These are phyloP conservation scores for Avena atlantica DNA, from an alignment of 176 grass and related monocot species.

Conservation along the genomic window DNA sequence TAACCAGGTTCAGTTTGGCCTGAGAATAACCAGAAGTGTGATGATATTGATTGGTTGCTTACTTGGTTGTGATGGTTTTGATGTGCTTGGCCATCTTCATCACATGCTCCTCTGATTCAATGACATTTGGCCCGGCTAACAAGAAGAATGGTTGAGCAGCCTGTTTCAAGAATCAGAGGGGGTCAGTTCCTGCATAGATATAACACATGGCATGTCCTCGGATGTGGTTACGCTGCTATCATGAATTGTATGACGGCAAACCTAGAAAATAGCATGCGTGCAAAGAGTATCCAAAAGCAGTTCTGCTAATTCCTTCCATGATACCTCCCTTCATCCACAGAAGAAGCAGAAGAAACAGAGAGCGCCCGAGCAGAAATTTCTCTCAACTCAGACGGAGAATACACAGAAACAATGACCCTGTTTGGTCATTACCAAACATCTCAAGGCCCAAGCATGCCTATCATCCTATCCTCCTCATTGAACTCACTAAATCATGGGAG, in stretches of 20 bases:
- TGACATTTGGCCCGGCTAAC: slow-evolving; percentile 87
- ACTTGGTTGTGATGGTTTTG: slow-evolving; percentile 74
- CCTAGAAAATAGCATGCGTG: not conserved
- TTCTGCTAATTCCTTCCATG: not conserved
- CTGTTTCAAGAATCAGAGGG: slow-evolving; percentile 50
- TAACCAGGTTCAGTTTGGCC: not conserved
- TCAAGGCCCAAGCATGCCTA: not conserved
- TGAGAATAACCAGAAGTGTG: not conserved
- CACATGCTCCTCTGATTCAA: slow-evolving; percentile 91
- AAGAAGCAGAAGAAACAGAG: not conserved
- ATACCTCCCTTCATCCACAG: not conserved
- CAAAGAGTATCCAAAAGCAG: not conserved
- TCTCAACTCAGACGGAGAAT: not conserved
- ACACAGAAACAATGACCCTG: not conserved
- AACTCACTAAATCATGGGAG: not conserved
- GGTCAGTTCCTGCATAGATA: slow-evolving; percentile 25
- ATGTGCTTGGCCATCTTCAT: slow-evolving; percentile 93
- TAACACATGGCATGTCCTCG: not conserved
- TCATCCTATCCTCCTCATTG: not conserved
- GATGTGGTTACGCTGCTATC: not conserved
- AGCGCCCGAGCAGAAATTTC: not conserved
- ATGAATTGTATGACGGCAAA: not conserved
- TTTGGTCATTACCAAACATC: not conserved
- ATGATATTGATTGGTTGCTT: slow-evolving; percentile 27
- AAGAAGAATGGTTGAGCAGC: slow-evolving; percentile 91